phyloP scores from a whole-genome alignment of 177 flowering plant species.

The Vitis hybrid region DNA sequence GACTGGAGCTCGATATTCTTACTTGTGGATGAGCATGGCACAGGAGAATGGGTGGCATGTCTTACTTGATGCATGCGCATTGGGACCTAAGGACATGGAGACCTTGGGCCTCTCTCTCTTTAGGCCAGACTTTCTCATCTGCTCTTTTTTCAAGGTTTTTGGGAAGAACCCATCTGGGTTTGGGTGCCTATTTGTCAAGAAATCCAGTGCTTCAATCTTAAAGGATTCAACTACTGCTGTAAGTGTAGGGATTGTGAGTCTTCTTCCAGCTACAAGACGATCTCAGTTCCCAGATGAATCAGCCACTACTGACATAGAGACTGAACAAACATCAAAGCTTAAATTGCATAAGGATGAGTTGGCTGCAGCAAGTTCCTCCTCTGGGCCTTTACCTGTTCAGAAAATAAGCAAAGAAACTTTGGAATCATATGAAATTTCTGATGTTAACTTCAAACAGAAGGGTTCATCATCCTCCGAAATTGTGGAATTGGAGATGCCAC shows the following conservation, averaged over 20 bases:
- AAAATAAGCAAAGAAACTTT: not conserved
- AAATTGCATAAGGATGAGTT: not conserved
- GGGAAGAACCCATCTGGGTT: conserved; percentile 54
- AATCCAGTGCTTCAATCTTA: conserved; percentile 30
- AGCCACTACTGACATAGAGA: not conserved
- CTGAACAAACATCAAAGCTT: not conserved
- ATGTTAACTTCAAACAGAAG: not conserved
- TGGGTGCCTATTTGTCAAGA: conserved; percentile 47
- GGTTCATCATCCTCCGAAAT: conserved; percentile 12
- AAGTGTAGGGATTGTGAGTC: conserved; percentile 28
- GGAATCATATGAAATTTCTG: conserved; percentile 7
- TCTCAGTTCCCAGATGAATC: conserved; percentile 9
- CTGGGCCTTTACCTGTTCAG: conserved; percentile 2
- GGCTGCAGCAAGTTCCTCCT: not conserved
- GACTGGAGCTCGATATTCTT: conserved; percentile 47
- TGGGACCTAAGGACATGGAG: conserved; percentile 59
- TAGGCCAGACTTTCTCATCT: conserved; percentile 45
- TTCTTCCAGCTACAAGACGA: conserved; percentile 16
- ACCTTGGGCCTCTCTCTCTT: conserved; percentile 51
- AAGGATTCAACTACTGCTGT: conserved; percentile 15
- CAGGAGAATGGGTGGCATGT: conserved; percentile 55
- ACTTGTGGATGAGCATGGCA: conserved; percentile 48
- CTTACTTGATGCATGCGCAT: conserved; percentile 43
- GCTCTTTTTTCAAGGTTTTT: conserved; percentile 49
- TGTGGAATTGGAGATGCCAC: conserved; percentile 5